Conservation (phyloP, 352 stramenopile genomes). For the Elongisporangium anandrum region DNA sequence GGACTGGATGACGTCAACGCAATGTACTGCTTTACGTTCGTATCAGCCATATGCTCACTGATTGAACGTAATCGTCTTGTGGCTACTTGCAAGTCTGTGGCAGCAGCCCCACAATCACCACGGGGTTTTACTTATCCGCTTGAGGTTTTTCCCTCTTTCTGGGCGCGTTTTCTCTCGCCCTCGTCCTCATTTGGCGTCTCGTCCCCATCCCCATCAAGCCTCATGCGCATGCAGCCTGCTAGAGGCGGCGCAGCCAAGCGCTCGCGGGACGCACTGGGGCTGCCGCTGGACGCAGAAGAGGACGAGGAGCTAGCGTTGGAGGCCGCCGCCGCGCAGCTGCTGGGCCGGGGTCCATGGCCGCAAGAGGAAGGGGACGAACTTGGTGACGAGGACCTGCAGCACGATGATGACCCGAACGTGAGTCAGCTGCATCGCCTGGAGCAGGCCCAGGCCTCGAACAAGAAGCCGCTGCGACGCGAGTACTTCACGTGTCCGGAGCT, state of each 20-base stretch:
- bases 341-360: background rate
- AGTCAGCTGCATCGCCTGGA: background rate
- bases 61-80: background rate
- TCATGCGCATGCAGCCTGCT: background rate
- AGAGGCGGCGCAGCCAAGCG: background rate
- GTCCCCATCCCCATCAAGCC: background rate
- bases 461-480: slow-evolving; percentile 7
- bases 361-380: background rate
- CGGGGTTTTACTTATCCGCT: background rate
- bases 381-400: background rate
- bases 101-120: background rate
- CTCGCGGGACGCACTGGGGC: background rate
- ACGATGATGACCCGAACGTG: background rate
- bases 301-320: background rate
- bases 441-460: background rate
- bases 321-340: background rate
- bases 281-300: background rate
- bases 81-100: background rate
- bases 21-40: background rate
- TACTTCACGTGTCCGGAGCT: slow-evolving; percentile 21
- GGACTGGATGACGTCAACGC: background rate
- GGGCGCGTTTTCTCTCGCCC: background rate
- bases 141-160: background rate
- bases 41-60: background rate
- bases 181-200: background rate